These are phyloP conservation scores for Glutinoglossum americanum DNA, from an alignment of 495 filamentous ascomycete genomes.

Conservation along the genomic window DNA sequence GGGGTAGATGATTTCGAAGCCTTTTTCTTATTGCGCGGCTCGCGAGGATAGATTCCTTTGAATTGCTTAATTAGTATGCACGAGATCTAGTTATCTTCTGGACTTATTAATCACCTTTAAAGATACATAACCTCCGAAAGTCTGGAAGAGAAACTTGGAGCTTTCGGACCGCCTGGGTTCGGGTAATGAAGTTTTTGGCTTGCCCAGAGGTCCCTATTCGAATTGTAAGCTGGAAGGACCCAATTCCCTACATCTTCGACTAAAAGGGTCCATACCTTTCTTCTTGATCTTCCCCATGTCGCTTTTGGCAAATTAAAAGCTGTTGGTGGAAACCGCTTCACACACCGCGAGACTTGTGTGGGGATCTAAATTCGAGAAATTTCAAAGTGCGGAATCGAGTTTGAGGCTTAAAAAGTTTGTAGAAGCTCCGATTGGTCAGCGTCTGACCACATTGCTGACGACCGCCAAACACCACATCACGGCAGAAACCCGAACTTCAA, in stretches of 20 bases:
- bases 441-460: conserved; percentile 1
- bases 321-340: neutral
- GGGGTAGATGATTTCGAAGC: conserved; percentile 74
- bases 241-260: conserved; percentile 1
- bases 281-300: conserved; percentile 77
- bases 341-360: neutral
- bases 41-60: conserved; percentile 79
- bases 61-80: neutral
- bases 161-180: conserved; percentile 90
- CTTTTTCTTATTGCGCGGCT: conserved; percentile 92
- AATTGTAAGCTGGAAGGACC: neutral
- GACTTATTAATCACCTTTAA: conserved; percentile 44
- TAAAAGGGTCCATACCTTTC: conserved; percentile 37
- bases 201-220: conserved; percentile 55
- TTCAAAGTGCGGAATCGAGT: neutral
- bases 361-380: conserved; percentile 2
- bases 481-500: neutral
- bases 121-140: conserved; percentile 94
- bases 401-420: conserved; percentile 1
- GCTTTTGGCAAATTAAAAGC: neutral
- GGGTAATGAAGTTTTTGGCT: conserved; percentile 96
- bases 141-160: conserved; percentile 92
- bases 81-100: neutral
- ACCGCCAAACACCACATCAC: neutral
- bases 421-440: conserved; percentile 2